Conservation (phyloP, 805 yeast species). For the Candida takata region DNA sequence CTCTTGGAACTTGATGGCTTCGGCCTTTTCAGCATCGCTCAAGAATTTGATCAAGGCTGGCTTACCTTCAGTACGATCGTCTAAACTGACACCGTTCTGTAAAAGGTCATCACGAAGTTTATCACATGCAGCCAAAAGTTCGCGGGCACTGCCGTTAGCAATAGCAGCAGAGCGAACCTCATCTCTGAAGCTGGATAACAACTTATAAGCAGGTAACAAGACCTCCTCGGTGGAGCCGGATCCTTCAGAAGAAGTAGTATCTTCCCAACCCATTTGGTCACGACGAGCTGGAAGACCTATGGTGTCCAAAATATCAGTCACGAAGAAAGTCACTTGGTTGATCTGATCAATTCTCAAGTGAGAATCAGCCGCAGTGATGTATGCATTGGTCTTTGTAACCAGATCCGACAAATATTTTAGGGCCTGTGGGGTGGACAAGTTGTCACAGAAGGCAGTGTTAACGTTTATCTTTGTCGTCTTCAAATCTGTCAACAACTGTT, state of each 20-base stretch:
- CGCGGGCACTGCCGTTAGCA: slow-evolving; percentile 40
- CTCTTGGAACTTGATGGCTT: slow-evolving; percentile 47
- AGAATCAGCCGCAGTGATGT: slow-evolving; percentile 48
- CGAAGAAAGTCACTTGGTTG: slow-evolving; percentile 54
- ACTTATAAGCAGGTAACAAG: slow-evolving; percentile 74
- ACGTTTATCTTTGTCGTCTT: slow-evolving; percentile 47
- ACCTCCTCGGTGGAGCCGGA: slow-evolving; percentile 49
- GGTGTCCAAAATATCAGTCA: slow-evolving; percentile 61
- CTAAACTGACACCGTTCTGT: slow-evolving; percentile 74
- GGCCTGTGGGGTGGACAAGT: slow-evolving; percentile 72
- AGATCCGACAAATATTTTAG: slow-evolving; percentile 59
- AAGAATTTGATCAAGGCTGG: slow-evolving; percentile 82
- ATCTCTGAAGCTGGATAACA: slow-evolving; percentile 76
- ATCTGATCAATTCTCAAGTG: slow-evolving; percentile 61
- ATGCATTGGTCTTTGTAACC: slow-evolving; percentile 64
- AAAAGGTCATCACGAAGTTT: slow-evolving; percentile 63
- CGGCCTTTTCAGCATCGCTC: slow-evolving; percentile 59
- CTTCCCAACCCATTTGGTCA: slow-evolving; percentile 80
- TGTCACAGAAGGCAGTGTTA: slow-evolving; percentile 82
- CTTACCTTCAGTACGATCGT: slow-evolving; percentile 74
- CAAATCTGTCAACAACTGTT: slow-evolving; percentile 45
- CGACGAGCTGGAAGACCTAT: slow-evolving; percentile 70
- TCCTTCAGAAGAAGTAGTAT: slow-evolving; percentile 22
- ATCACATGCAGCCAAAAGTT: slow-evolving; percentile 67
- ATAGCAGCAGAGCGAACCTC: slow-evolving; percentile 71